Evolutionary conservation across 257 asterid species (phyloP).

Genomic region (Nicotiana sylvestris): DNA sequence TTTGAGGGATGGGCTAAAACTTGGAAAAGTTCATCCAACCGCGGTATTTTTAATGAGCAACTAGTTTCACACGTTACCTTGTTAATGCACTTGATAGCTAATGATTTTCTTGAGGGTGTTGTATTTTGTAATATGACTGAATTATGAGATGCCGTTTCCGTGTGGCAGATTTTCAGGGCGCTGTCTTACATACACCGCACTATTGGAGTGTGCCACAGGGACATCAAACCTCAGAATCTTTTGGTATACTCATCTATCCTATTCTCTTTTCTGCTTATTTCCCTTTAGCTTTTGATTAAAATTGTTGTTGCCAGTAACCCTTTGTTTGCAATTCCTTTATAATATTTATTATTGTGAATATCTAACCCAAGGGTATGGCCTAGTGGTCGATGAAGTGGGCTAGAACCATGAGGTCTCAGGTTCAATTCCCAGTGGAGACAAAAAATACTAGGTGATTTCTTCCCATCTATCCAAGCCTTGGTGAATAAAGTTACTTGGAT

Average conservation of each 20-base stretch:
- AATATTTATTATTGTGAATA: neutral
- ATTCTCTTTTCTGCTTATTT: neutral
- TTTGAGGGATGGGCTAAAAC: neutral
- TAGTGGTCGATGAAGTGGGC: too few relatives aligned
- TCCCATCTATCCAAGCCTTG: too few relatives aligned
- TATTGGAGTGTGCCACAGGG: slow-evolving; percentile 94
- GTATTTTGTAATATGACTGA: neutral
- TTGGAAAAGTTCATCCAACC: neutral
- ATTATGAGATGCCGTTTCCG: slow-evolving; percentile 14
- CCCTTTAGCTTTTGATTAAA: neutral
- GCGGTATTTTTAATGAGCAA: neutral
- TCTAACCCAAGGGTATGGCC: too few relatives aligned
- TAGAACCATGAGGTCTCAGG: too few relatives aligned
- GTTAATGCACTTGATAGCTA: neutral
- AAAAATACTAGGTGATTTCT: too few relatives aligned
- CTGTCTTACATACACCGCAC: slow-evolving; percentile 82
- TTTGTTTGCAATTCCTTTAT: neutral
- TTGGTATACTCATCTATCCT: slow-evolving; percentile 47
- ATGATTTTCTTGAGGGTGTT: neutral
- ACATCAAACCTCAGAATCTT: slow-evolving; percentile 95
- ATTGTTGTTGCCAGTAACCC: neutral
- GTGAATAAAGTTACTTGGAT: too few relatives aligned
- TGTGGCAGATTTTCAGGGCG: slow-evolving; percentile 87
- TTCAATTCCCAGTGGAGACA: too few relatives aligned
- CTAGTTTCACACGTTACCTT: neutral